Evolutionary conservation across 2,329 filamentous ascomycete species (phyloP).

Genomic region (Diplodia seriata): DNA sequence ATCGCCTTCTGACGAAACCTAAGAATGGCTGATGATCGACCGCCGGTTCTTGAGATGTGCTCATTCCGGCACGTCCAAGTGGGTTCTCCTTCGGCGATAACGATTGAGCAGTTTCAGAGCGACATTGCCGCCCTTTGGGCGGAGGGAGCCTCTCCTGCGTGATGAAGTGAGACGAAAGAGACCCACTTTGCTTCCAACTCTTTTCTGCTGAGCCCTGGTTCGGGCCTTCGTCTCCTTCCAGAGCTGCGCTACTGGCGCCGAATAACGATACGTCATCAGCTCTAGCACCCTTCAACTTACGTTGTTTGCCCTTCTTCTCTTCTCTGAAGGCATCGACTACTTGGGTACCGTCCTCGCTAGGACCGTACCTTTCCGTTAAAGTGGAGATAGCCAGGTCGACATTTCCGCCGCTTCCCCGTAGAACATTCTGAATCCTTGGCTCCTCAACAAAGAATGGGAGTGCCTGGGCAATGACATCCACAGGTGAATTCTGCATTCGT

Average conservation of each 20-base stretch:
- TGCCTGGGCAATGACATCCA: too few relatives aligned
- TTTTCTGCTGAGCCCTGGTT: not conserved
- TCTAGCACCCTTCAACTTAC: not conserved
- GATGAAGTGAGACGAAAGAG: not conserved
- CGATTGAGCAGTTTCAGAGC: not conserved
- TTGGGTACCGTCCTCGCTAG: too few relatives aligned
- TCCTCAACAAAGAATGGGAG: too few relatives aligned
- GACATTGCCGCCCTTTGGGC: not conserved
- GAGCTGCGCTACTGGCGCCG: not conserved
- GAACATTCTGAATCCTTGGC: too few relatives aligned
- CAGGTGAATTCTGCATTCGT: too few relatives aligned
- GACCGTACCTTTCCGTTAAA: too few relatives aligned
- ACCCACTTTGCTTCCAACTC: not conserved
- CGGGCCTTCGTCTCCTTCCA: not conserved
- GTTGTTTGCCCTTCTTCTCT: conserved; percentile 2
- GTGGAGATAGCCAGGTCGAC: too few relatives aligned
- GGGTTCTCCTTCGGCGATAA: not conserved
- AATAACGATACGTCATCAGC: not conserved
- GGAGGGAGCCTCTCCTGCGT: not conserved
- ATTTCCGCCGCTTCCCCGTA: too few relatives aligned
- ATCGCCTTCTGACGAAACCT: not conserved
- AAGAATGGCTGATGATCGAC: not conserved
- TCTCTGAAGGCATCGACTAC: not conserved
- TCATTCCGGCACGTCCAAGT: not conserved
- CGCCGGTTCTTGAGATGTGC: not conserved